Evolutionary conservation across 2,329 filamentous ascomycete species (phyloP), one percentile per base, ranked within the genome.

Genomic region (Verticillium longisporum): DNA sequence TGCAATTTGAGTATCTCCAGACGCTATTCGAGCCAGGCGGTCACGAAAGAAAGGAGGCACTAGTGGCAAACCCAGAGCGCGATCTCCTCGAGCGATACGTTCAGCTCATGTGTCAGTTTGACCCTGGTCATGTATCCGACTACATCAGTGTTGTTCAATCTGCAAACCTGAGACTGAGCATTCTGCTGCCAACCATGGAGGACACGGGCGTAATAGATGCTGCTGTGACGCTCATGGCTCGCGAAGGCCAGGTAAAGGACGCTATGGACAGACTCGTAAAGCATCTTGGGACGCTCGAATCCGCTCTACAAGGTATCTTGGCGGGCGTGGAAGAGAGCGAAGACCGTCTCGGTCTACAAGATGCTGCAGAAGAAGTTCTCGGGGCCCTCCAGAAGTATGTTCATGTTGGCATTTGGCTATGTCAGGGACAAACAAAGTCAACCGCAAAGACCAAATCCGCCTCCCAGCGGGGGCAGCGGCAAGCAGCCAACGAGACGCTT

Each of bases 331-430:
- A 78, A 4, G 81, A 86, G 1, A 82, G 83, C 33, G 80, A 80
- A 1, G 83, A 88, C 61, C 45, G 45, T 7, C 18, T 50, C n/a
- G 77, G 81, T 1, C 64, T 88, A 2, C 83, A 87, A 62, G 85
- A 88, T 64, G 84, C 89, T 0, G 85, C 89, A 0, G 84, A 89
- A 61, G 89, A 93, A 61, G 80, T 97, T 1, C 80, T 97, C 4
- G 84, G 86, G 61, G 87, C 89, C 0, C 77, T 99, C 18, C 88
- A 96, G 63, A 97, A 96, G 72, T 98, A 97, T 74, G 86, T 89
- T 1, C 88, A 92, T 65, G 91, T 99, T 1, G 95, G 96, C 14
- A 94, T 96, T 58, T 99, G 95, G 95, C 80, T 99, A 13, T 98
- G 95, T 68, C 91, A 96, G 74, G 87, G 89, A 1, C 92, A 97